A percentile compares a stretch with the other conserved stretches of the same genome.
Evolutionary conservation across 805 yeast genomes (phyloP).

Genomic region (Wickerhamomyces subpelliculosus): DNA sequence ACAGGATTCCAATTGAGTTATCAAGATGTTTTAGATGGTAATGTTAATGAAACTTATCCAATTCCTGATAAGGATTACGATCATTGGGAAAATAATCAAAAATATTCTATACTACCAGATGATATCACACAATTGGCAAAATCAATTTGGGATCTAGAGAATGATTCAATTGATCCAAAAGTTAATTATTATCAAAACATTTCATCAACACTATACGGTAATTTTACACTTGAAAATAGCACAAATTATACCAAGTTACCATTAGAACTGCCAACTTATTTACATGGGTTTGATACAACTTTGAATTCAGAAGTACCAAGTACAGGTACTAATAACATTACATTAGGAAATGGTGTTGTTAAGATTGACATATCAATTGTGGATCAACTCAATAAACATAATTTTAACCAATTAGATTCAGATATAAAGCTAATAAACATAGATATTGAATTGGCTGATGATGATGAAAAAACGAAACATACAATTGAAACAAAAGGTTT

Average conservation of each 20-base stretch:
- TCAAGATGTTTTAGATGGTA: constrained; percentile 42
- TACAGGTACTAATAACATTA: constrained; percentile 23
- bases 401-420: constrained; percentile 28
- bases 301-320: constrained; percentile 6
- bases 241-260: constrained; percentile 14
- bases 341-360: constrained; percentile 25
- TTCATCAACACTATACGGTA: constrained; percentile 41
- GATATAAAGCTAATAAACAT: constrained; percentile 32
- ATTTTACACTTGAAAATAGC: constrained; percentile 22
- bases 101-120: constrained; percentile 55
- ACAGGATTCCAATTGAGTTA: constrained; percentile 70
- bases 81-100: constrained; percentile 42
- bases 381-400: constrained; percentile 12
- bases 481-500: constrained; percentile 48
- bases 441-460: constrained; percentile 31
- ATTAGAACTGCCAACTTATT: constrained; percentile 15
- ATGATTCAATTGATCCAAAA: constrained; percentile 4
- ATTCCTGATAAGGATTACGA: constrained; percentile 37
- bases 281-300: constrained; percentile 11
- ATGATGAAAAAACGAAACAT: constrained; percentile 42
- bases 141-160: constrained; percentile 42
- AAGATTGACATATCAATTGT: constrained; percentile 13
- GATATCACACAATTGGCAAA: constrained; percentile 40
- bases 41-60: constrained; percentile 50
- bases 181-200: constrained; percentile 35